Conservation (phyloP, 306 rosid species). For the Lotus japonicus region DNA sequence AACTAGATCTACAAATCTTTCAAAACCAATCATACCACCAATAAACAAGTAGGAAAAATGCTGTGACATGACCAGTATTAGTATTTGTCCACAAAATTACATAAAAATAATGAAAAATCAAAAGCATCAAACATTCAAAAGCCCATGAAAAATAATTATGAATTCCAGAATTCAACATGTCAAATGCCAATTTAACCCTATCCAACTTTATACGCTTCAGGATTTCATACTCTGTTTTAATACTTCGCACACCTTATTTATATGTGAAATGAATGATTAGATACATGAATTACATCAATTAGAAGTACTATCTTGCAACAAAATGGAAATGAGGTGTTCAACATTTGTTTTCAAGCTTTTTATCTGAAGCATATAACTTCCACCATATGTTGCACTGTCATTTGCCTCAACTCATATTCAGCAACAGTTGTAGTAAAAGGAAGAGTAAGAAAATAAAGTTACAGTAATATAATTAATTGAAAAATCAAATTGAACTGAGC, state of each 20-base stretch:
- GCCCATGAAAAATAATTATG: neutral
- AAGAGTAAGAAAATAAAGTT: neutral
- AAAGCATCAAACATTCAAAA: neutral
- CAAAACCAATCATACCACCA: neutral
- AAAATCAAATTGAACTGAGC: neutral
- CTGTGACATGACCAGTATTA: neutral
- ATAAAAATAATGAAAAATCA: neutral
- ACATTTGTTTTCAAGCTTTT: neutral
- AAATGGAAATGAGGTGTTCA: neutral
- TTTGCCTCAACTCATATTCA: neutral
- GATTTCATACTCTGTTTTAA: neutral
- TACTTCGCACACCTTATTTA: neutral
- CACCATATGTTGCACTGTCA: neutral
- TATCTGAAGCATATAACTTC: neutral
- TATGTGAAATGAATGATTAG: neutral
- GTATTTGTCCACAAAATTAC: neutral
- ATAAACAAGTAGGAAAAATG: neutral
- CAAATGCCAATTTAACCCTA: constrained; percentile 13
- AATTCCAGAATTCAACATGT: neutral
- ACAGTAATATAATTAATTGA: neutral
- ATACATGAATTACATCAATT: neutral
- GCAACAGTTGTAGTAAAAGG: neutral
- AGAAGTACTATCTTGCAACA: neutral
- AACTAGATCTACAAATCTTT: neutral
- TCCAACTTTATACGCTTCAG: neutral